These are phyloP conservation scores for Tetracentron sinense DNA, from an alignment of 164 flowering plant genomes.

Conservation along the genomic window DNA sequence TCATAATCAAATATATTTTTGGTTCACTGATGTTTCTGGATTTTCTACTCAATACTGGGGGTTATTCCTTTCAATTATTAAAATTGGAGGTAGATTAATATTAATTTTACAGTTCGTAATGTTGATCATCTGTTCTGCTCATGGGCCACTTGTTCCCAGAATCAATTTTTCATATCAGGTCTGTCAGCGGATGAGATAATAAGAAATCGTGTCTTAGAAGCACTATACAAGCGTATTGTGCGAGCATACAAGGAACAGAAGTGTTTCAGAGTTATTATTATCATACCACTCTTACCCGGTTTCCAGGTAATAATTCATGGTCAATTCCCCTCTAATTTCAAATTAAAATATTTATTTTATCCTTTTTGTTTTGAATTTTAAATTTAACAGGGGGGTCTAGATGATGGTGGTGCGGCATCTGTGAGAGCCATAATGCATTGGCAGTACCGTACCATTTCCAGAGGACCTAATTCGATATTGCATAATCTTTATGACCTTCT, in stretches of 20 bases:
- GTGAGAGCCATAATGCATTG: conserved; percentile 99
- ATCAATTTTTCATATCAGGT: conserved; percentile 99
- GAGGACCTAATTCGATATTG: conserved; percentile 80
- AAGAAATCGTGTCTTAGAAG: conserved; percentile 81
- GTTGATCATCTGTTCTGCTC: conserved; percentile 19
- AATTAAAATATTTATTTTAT: background rate
- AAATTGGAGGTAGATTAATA: background rate
- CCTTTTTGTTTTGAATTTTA: background rate
- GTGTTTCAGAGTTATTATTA: conserved; percentile 81
- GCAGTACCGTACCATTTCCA: conserved; percentile 94
- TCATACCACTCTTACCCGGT: conserved; percentile 93
- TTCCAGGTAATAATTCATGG: conserved; percentile 66
- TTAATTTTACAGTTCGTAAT: background rate
- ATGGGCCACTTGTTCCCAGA: conserved; percentile 51
- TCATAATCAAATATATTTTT: background rate
- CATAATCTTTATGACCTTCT: conserved; percentile 73
- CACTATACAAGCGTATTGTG: conserved; percentile 73
- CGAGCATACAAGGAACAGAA: conserved; percentile 82
- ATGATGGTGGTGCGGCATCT: conserved; percentile 97
- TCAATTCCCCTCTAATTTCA: conserved; percentile 1
- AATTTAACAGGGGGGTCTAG: conserved; percentile 79
- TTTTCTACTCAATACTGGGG: background rate
- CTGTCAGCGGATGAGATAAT: conserved; percentile 85
- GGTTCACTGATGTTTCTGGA: background rate
- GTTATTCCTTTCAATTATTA: too few relatives aligned